These are phyloP conservation scores for Effrenium voratum DNA, from an alignment of 73 alveolate species.

Conservation along the genomic window DNA sequence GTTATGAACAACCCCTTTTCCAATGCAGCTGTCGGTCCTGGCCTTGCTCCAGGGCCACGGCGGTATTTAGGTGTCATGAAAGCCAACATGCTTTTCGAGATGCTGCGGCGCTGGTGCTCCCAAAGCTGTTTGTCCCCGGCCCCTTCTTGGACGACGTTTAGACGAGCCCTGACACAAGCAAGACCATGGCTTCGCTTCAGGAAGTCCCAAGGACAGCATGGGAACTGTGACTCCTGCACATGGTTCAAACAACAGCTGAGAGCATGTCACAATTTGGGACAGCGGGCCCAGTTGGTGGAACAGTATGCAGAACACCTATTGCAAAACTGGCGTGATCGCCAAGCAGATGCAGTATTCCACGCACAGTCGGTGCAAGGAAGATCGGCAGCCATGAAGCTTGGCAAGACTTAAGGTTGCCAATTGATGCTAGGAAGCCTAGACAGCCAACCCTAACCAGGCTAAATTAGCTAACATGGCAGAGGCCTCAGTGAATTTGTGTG, in stretches of 20 bases:
- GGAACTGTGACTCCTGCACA: background rate
- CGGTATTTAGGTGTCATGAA: background rate
- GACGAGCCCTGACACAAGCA: background rate
- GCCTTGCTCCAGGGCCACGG: background rate
- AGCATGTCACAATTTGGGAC: background rate
- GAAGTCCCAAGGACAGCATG: background rate
- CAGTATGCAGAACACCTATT: background rate
- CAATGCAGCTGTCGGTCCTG: slow-evolving; percentile 2
- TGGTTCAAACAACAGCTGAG: background rate
- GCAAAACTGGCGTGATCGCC: background rate
- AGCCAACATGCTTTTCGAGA: background rate
- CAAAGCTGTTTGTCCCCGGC: background rate
- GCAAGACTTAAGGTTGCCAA: no score
- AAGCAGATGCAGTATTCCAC: background rate
- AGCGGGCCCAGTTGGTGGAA: background rate
- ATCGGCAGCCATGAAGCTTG: no score
- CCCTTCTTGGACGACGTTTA: background rate
- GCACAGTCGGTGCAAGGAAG: background rate
- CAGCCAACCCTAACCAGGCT: no score
- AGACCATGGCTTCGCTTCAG: background rate
- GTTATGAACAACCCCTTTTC: background rate
- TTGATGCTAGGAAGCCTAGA: no score
- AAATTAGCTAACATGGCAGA: no score
- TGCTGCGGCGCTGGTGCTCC: background rate
- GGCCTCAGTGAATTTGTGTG: no score